Evolutionary conservation across 352 stramenopile species (phyloP), one percentile per base, ranked within the genome.

Genomic region (Phytopythium sindhum): DNA sequence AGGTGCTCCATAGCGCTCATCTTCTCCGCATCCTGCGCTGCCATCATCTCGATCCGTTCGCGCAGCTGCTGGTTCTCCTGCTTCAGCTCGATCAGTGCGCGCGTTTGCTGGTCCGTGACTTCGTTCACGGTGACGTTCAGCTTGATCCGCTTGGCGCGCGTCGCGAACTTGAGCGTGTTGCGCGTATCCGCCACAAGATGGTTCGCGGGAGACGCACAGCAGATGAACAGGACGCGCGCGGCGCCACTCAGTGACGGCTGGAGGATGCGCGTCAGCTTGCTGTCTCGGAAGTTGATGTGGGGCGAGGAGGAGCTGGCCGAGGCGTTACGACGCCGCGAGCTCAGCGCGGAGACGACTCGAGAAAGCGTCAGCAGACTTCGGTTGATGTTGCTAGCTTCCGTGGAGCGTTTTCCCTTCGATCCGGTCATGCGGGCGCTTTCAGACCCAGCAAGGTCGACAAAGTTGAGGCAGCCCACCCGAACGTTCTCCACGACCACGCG

Each of bases 281-380:
- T 97, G 66, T 98, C 91, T 26, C 95, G 77, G 53, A 97, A 98
- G 23, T 95, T 95, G 24, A 98, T 85, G 63, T 98, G 93, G 33
- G 71, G 62, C 24, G 60, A 71, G 14, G 47, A 56, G 15, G 55
- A 29, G 15, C 74, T 88, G 21, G 56, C 68, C 19, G 48, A 56
- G 15, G 45, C 44, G 15, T 75, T 89, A 21, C 96, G 75, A 24
- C 83, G 96, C 66, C 90, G 84, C 56, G 96, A 80, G 24, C 84
- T 88, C 5, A 97, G 74, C n/a, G 97, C 96, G 42, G 97, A 95
- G 26, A 88, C 90, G 65, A 84, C 89, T 86, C 89, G 95, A 57
- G 81, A 96, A 55, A 83, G 78, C 67, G 75, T 96, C 64, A 80
- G 90, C 54, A 89, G 65, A 53, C 73, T 92, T 61, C 77, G 80